These are phyloP conservation scores for Notholithocarpus densiflorus DNA, from an alignment of 306 rosid species.

Conservation along the genomic window DNA sequence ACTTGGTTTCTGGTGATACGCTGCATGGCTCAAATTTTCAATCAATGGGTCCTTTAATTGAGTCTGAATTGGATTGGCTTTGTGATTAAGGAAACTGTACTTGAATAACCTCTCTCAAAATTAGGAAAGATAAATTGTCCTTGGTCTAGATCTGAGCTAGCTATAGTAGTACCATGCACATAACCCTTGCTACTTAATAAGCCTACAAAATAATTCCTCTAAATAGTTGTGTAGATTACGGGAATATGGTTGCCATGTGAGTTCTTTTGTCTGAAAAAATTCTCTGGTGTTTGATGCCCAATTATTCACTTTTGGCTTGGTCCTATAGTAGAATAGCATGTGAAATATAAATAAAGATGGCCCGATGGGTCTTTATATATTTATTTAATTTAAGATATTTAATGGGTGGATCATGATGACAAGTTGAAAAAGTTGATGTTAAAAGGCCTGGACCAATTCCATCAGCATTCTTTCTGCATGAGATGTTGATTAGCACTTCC, in stretches of 20 bases:
- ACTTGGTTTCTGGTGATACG: slow-evolving; percentile 24
- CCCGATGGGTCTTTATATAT: no score
- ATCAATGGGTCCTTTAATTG: slow-evolving; percentile 20
- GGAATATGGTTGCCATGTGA: neutral
- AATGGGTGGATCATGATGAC: no score
- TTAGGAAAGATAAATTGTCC: no score
- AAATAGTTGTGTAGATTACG: neutral
- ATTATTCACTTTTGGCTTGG: no score
- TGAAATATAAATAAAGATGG: no score
- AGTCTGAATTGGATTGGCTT: slow-evolving; percentile 44
- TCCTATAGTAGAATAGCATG: no score
- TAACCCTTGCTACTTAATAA: neutral
- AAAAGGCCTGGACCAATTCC: no score
- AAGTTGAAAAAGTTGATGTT: no score
- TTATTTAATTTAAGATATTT: no score
- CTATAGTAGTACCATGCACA: neutral
- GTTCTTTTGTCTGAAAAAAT: neutral
- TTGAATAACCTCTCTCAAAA: neutral
- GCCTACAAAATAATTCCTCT: neutral
- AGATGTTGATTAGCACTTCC: no score
- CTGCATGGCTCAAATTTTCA: slow-evolving; percentile 31
- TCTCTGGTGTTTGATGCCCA: neutral
- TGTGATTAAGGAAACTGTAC: neutral
- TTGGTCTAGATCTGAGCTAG: neutral
- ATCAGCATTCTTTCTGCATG: no score